Evolutionary conservation across 768 basidiomycete genomes (phyloP).

Genomic region (Rhizopogon vulgaris): DNA sequence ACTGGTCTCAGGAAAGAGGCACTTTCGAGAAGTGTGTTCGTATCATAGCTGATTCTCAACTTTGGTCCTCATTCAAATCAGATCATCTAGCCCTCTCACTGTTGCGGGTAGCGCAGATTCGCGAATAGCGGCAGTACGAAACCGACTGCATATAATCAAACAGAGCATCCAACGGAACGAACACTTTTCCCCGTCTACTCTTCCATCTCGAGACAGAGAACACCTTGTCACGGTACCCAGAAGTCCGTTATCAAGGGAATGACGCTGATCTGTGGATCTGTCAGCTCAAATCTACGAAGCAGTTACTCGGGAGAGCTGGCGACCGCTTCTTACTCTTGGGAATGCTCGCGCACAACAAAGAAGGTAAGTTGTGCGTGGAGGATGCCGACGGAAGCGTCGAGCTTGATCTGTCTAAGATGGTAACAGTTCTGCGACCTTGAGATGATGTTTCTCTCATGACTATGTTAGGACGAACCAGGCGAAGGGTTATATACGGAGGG

Average conservation of each 20-base stretch:
- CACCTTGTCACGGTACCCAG: slow-evolving; percentile 73
- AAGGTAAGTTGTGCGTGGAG: slow-evolving; percentile 87
- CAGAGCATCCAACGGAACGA: slow-evolving; percentile 94
- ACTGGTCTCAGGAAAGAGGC: slow-evolving; percentile 81
- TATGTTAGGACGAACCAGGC: slow-evolving; percentile 71
- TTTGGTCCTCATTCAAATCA: slow-evolving; percentile 21
- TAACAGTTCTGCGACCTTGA: slow-evolving; percentile 29
- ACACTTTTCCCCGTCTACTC: slow-evolving; percentile 93
- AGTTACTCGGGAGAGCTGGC: slow-evolving; percentile 84
- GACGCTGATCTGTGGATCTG: slow-evolving; percentile 2
- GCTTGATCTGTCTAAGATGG: slow-evolving; percentile 83
- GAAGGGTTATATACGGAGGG: slow-evolving; percentile 97
- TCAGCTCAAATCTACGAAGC: slow-evolving; percentile 92
- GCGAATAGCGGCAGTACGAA: slow-evolving; percentile 70
- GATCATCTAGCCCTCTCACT: slow-evolving; percentile 49
- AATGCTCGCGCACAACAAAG: slow-evolving; percentile 84
- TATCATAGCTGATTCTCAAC: not conserved
- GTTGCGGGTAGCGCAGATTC: slow-evolving; percentile 84
- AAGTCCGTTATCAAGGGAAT: not conserved
- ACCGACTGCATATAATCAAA: slow-evolving; percentile 85
- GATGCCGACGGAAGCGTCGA: slow-evolving; percentile 89
- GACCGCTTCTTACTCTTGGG: slow-evolving; percentile 91
- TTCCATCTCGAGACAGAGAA: slow-evolving; percentile 83
- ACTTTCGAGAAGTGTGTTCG: slow-evolving; percentile 77
- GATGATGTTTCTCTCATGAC: slow-evolving; percentile 2